Conservation (phyloP, 169 alveolate genomes). For the Blepharisma undulans region DNA sequence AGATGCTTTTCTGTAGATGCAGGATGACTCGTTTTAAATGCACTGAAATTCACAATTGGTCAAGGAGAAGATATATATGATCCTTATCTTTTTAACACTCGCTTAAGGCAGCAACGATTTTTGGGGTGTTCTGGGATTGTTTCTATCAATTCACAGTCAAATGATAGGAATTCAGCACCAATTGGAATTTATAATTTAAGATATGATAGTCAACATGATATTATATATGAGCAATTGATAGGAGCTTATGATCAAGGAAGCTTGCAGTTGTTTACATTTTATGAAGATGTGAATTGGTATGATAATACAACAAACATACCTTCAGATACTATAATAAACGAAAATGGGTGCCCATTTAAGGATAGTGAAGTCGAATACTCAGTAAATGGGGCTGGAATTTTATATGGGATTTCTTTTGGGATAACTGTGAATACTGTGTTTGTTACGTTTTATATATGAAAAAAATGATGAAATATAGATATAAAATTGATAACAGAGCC, state of each 20-base stretch:
- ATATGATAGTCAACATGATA: background rate
- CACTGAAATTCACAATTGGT: background rate
- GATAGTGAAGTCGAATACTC: slow-evolving; percentile 1
- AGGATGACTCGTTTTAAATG: background rate
- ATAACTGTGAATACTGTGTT: background rate
- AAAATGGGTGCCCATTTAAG: slow-evolving; percentile 10
- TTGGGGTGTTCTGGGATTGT: slow-evolving; percentile 24
- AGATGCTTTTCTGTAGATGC: background rate
- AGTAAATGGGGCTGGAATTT: background rate
- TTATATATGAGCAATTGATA: background rate
- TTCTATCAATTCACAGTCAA: background rate
- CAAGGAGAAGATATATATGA: slow-evolving; percentile 11
- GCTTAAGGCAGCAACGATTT: background rate
- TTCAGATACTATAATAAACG: background rate
- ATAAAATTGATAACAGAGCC: background rate
- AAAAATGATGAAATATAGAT: background rate
- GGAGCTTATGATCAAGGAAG: background rate
- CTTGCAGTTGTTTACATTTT: background rate
- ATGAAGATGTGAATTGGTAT: slow-evolving; percentile 1
- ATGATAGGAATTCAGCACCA: background rate
- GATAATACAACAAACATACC: background rate
- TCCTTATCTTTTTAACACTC: background rate
- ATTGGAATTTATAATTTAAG: background rate
- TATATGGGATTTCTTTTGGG: background rate
- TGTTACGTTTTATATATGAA: background rate